Base-by-base conservation (phyloP, 2,329 filamentous ascomycete species). In the Alternaria sp. region DNA sequence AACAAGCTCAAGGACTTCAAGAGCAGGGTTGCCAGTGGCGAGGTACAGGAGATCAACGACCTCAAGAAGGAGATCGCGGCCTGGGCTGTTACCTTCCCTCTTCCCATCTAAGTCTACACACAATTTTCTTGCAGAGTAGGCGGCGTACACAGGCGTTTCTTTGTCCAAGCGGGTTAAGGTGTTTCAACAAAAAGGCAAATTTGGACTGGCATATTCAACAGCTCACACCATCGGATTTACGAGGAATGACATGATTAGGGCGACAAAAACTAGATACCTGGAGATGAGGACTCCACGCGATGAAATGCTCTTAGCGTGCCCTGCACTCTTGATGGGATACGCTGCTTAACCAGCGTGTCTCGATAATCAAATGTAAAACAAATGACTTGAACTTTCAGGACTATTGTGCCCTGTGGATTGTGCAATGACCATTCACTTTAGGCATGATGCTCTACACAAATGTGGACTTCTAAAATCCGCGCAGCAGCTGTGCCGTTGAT, bases 1-100 rank as follows among this genome's bases (percentile, higher is more conserved):
- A 99, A 98, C 90, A 97, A 96, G 90, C 92, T 97, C 82, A 98
- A 98, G 90, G 96, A 99, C 87, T 98, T 99, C 91, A 96, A 95
- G 88, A 90, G 89, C 80, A 95, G 93, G 88, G 93, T 97, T 66
- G 88, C 91, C 62, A 84, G 86, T 71, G 94, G 93, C 69, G 88
- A 91, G 77, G 86, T 97, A 52, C 83, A 88, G 65, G 92, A 94
- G 86, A 95, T 99, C 83, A 90, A 91, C 80, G 88, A 87, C 72
- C 87, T 97, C 80, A 92, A 90, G 86, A 91, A 93, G 85, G 95
- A 98, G 87, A 93, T 99, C 80, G 86, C 93, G 50, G 84, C 84
- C 52, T 99, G 95, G 95, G 93, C 92, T 79, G 87, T 87, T 79
- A 89, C 88, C 71, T 99, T 97, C 91, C 96, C 96, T 77, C 91